Evolutionary conservation across 106 monocot genomes (phyloP).

Genomic region (Apostasia shenzhenica): DNA sequence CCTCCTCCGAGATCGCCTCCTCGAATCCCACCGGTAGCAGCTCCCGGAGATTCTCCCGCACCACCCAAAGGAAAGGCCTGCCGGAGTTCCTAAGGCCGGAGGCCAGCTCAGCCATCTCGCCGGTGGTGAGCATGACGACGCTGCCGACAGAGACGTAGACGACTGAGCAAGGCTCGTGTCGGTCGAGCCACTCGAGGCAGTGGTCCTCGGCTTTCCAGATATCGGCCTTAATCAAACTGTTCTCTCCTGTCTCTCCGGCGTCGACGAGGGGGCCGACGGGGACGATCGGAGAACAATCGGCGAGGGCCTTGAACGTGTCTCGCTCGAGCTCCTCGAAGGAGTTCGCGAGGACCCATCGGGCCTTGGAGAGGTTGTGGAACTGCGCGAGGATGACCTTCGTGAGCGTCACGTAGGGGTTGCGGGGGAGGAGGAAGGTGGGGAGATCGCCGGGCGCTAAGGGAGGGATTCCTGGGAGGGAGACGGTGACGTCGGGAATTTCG

Average conservation of each 20-base stretch:
- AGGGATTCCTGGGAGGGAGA: slow-evolving; percentile 44
- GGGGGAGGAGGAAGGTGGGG: slow-evolving; percentile 52
- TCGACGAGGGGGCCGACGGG: slow-evolving; percentile 44
- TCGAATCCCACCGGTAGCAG: slow-evolving; percentile 44
- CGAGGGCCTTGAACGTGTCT: slow-evolving; percentile 24
- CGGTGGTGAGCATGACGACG: slow-evolving; percentile 31
- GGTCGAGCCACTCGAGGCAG: slow-evolving; percentile 57
- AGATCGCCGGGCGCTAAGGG: slow-evolving; percentile 29
- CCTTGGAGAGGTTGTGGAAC: slow-evolving; percentile 32
- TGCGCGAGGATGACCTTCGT: slow-evolving; percentile 18
- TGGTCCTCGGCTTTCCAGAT: slow-evolving; percentile 20
- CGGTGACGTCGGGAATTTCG: slow-evolving; percentile 13
- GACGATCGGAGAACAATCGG: slow-evolving; percentile 7
- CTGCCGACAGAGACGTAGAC: slow-evolving; percentile 74
- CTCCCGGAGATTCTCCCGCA: slow-evolving; percentile 19
- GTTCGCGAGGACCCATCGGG: slow-evolving; percentile 37
- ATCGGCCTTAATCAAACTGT: slow-evolving; percentile 19
- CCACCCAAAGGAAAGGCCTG: slow-evolving; percentile 71
- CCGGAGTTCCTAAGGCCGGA: slow-evolving; percentile 29
- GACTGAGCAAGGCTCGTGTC: slow-evolving; percentile 29
- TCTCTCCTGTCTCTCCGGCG: neutral
- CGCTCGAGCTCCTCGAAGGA: slow-evolving; percentile 46
- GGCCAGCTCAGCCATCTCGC: slow-evolving; percentile 60
- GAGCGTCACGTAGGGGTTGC: slow-evolving; percentile 28
- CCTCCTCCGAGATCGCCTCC: slow-evolving; percentile 20